Evolutionary conservation across 2,329 filamentous ascomycete genomes (phyloP), one percentile per base, ranked within the genome.

Genomic region (Geosmithia flava): DNA sequence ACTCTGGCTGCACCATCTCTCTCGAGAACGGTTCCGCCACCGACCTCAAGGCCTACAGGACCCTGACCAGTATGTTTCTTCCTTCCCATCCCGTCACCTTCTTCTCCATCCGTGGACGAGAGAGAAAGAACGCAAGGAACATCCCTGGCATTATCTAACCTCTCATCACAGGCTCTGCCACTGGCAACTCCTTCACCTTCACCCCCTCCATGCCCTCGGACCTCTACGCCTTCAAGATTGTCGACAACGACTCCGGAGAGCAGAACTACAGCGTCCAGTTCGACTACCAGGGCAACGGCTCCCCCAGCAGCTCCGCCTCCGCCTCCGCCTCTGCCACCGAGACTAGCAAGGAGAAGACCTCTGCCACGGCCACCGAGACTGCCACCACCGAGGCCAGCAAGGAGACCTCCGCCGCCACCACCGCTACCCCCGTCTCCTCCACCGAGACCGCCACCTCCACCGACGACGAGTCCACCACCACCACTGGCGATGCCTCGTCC

Each of bases 161-260:
- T 27, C 23, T 20, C 20, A 19, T 6, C 44, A 6, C 41, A 58
- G 57, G 48, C 45, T 40, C 45, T 43, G 55, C 53, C 20, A 53
- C 50, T 6, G 57, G 53, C 27, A 46, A 33, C 37, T 58, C 59
- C 30, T 58, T 55, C 56, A 60, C 56, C 19, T 56, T 61, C 47
- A 64, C 55, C 13, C 58, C 59, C 27, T 27, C 46, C 47, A 44
- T 64, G 5, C 57, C 58, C 47, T 52, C 59, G 37, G 64, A 57
- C 52, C 52, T 49, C 43, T 67, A 67, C 58, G 57, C 54, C 56
- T 63, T 66, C 56, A 58, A 59, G 54, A 65, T 66, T 53, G 51
- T 46, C 41, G 52, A 60, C 54, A 59, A 60, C 52, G 47, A 51
- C 15, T 45, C 52, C 46, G 53, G 52, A 27, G 50, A 58, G 13